Base-by-base conservation (phyloP, 108 stramenopile species). In the Cylindrotheca fusiformis region DNA sequence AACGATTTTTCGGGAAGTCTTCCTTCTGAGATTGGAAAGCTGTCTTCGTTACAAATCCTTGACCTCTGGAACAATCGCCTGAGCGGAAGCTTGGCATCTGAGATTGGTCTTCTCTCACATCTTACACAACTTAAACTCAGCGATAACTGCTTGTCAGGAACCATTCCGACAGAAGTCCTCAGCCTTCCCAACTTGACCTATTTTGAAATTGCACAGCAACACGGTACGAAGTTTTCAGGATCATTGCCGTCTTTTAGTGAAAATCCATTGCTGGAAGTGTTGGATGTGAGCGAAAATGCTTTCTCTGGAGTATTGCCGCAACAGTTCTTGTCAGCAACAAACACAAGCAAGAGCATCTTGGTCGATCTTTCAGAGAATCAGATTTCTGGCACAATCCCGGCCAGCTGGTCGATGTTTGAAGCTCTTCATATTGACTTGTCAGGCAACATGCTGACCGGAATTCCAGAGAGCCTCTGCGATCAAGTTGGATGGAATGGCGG, bases 101-200 rank as follows among this genome's bases (percentile, higher is more conserved):
- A 82, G 48, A 47, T 86, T 25, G 65, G 67, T 17, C 36, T 60
- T 2, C 54, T 86, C 25, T 58, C 69, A 18, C 58, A 74, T 49
- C 72, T 90, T 0, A 28, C 68, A 48, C 59, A 57, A 26, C 60
- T 90, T 3, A 78, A 72, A 25, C 14, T 90, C 3, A 73, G 67
- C 10, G 58, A 80, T 23, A 90, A 90, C 54, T 60, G 59, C 47
- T 57, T 90, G 4, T 73, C 82, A 3, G 88, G 88, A 18, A 77
- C 69, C 28, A 73, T 89, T 44, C 69, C 84, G 20, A 45, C 55
- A 28, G 76, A 79, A 12, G 56, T 89, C 18, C 73, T 67, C 41
- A 44, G 60, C 26, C 67, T 89, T 17, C 58, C 27, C 14, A 53
- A 57, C 23, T 41, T 66, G 10, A 24, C 19, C 21, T 52, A n/a